Evolutionary conservation across 176 grass and related monocot genomes (phyloP).

Genomic region (Elymus sibiricus): DNA sequence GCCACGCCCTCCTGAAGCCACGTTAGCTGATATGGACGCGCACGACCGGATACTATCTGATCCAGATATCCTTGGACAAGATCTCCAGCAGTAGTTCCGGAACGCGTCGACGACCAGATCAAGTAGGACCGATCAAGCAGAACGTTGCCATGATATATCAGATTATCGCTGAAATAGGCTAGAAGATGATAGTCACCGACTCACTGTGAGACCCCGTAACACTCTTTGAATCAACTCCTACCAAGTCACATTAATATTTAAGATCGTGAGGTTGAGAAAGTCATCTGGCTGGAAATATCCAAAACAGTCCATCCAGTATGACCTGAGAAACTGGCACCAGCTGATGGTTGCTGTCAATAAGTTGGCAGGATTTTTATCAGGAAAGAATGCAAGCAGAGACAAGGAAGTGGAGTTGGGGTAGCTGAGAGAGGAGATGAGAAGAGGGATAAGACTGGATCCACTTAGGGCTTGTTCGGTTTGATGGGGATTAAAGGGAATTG

Average conservation of each 20-base stretch:
- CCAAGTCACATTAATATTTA: background rate
- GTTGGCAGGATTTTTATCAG: background rate
- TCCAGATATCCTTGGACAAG: no score
- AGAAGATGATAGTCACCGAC: background rate
- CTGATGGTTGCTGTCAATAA: conserved; percentile 6
- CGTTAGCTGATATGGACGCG: no score
- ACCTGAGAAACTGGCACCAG: background rate
- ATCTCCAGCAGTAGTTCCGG: no score
- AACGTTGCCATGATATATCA: no score
- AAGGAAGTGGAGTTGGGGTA: background rate
- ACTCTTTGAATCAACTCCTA: background rate
- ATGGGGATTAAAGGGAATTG: no score
- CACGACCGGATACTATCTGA: no score
- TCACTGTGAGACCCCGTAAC: background rate
- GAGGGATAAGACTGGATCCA: background rate
- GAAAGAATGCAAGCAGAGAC: background rate
- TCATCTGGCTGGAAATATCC: background rate
- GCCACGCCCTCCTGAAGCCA: no score
- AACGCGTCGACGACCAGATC: no score
- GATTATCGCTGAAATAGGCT: conserved; percentile 11
- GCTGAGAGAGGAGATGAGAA: background rate
- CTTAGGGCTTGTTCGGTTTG: no score
- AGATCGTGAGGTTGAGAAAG: background rate
- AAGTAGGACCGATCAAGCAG: no score
- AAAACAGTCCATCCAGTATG: background rate